Percentiles rank a stretch among this genome's conserved stretches.
phyloP scores from a whole-genome alignment of 495 filamentous ascomycete genomes.

The Penicillium maclennaniae region DNA sequence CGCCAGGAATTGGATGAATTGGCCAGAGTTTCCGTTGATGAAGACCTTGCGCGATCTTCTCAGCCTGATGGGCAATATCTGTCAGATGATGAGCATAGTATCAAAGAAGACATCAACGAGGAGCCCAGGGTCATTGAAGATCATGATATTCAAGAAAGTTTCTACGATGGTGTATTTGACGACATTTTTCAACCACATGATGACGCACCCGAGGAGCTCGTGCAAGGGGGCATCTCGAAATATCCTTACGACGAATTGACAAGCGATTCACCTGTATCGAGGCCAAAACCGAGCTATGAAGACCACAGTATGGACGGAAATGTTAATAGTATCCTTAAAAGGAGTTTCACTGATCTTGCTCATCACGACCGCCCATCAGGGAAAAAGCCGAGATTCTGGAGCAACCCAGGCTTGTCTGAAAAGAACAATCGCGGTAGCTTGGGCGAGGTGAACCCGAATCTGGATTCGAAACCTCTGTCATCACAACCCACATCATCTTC shows the following conservation, averaged over 20 bases:
- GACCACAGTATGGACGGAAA: background rate
- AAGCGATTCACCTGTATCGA: background rate
- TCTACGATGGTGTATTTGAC: slow-evolving; percentile 27
- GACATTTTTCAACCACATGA: slow-evolving; percentile 11
- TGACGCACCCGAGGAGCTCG: slow-evolving; percentile 1
- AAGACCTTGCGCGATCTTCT: slow-evolving; percentile 44
- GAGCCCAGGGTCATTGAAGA: background rate
- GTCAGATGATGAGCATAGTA: slow-evolving; percentile 1
- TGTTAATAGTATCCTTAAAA: background rate
- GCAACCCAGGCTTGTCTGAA: slow-evolving; percentile 1
- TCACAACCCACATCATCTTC: slow-evolving; percentile 24
- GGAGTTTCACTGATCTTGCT: slow-evolving; percentile 3
- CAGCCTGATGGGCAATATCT: slow-evolving; percentile 22
- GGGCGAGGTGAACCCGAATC: background rate
- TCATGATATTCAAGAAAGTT: slow-evolving; percentile 17
- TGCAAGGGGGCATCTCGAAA: slow-evolving; percentile 1
- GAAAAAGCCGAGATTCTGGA: slow-evolving; percentile 32
- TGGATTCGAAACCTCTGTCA: background rate
- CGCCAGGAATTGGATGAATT: slow-evolving; percentile 3
- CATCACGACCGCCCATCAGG: background rate
- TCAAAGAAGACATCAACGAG: slow-evolving; percentile 2
- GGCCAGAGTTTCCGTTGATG: slow-evolving; percentile 41
- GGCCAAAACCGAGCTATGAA: background rate
- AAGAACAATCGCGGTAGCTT: background rate
- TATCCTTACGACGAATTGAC: background rate